Base-by-base conservation (phyloP, 1,139 yeast genomes). In the Geotrichum candidum region DNA sequence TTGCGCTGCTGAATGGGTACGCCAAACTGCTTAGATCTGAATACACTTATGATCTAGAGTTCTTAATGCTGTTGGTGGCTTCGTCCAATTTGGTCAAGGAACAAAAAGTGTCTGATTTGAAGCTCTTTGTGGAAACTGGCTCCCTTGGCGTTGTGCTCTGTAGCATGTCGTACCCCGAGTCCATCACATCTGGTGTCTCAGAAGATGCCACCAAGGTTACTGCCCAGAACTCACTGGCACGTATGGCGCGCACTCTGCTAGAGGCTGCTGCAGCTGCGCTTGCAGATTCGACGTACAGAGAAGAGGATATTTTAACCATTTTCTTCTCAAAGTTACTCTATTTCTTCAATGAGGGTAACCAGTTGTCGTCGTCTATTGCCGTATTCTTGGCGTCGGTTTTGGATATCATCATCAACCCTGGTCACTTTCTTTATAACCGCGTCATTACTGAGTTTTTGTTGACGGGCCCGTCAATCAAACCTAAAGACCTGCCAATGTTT, bases 401-500 rank as follows among this genome's bases (percentile, higher is more conserved):
- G 3, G 83, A 84, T 4, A 77, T 89, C 1, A 72, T 89, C 62
- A 72, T 80, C 9, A 85, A 83, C 71, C 97, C 91, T 0, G 86
- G 82, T n/a, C 95, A 83, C 72, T 82, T 76, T 70, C 73, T 92
- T 54, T 89, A 87, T 71, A 96, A 90, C 65, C 83, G 84, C 65
- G 82, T 84, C 0, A 83, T 80, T 25, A 51, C 54, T n/a, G 69
- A 69, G 23, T 73, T 69, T 66, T 65, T 75, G 48, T 63, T 74
- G 55, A 77, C 83, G 3, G 83, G 83, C 45, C 87, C 90, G 10
- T 76, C 77, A 7, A 73, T 89, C 54, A 80, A 80, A 64, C 67
- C 76, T 0, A 77, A 76, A 63, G 94, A 88, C 51, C 72, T 91
- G 41, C 97, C 97, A 1, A 72, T 91, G 78, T 70, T 79, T 78